Conservation (phyloP, 2,329 filamentous ascomycete species). For the Apiospora malaysiana region DNA sequence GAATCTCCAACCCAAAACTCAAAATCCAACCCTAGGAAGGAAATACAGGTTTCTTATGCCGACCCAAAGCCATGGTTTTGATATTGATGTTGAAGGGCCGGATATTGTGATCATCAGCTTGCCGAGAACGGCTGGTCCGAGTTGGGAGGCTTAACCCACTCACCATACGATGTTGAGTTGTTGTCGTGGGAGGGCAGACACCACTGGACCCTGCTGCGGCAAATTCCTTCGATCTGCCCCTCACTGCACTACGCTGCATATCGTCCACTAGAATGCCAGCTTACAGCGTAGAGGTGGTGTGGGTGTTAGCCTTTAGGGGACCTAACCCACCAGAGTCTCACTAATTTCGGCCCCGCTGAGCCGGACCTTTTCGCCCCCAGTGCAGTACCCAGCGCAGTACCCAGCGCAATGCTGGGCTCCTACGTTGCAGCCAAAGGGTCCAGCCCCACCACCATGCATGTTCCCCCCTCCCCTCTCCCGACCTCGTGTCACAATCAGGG, state of each 20-base stretch:
- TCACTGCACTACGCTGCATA: not conserved
- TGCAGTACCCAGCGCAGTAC: not conserved
- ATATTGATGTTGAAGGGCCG: not conserved
- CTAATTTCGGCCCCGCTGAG: slow-evolving; percentile 1
- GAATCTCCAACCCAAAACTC: not conserved
- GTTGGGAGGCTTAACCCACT: not conserved
- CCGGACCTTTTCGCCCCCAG: slow-evolving; percentile 13
- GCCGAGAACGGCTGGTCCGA: not conserved
- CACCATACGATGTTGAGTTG: not conserved
- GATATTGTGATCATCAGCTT: slow-evolving; percentile 5
- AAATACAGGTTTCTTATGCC: not conserved
- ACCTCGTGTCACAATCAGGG: not conserved
- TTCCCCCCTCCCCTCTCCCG: not conserved
- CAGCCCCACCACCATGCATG: not conserved
- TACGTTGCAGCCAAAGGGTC: slow-evolving; percentile 1
- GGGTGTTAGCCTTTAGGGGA: not conserved
- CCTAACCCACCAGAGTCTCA: not conserved
- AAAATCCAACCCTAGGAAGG: not conserved
- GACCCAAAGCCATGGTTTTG: not conserved
- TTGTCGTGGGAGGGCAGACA: not conserved
- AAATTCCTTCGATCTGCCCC: not conserved
- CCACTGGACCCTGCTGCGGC: not conserved
- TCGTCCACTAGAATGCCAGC: not conserved
- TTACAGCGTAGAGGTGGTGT: no score
- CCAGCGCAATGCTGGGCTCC: not conserved